Conservation (phyloP, 2,329 filamentous ascomycete species). For the Aspergillus spinulosporus region DNA sequence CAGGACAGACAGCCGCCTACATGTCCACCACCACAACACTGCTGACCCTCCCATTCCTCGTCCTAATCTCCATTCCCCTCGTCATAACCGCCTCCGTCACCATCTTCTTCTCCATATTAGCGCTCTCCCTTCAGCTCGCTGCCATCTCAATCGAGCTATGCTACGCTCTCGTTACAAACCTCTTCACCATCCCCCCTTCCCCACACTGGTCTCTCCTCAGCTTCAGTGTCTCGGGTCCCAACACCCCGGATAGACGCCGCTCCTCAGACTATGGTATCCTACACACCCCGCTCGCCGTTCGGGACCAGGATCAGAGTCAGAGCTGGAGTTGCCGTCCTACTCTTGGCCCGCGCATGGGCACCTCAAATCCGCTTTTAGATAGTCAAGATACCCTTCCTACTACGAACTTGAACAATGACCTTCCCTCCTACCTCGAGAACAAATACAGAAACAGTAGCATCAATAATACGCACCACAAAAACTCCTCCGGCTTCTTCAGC, state of each 20-base stretch:
- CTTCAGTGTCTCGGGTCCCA: constrained; percentile 32
- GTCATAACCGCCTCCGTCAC: constrained; percentile 64
- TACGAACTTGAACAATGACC: background rate
- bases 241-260: constrained; percentile 28
- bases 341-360: constrained; percentile 11
- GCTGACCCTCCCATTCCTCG: constrained; percentile 62
- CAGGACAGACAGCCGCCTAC: constrained; percentile 18
- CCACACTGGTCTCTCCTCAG: constrained; percentile 30
- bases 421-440: background rate
- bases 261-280: constrained; percentile 27
- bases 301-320: background rate
- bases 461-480: constrained; percentile 8
- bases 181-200: constrained; percentile 45
- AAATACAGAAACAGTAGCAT: constrained; percentile 21
- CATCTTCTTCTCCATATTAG: constrained; percentile 60
- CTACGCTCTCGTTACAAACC: constrained; percentile 58
- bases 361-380: constrained; percentile 6
- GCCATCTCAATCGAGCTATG: constrained; percentile 65
- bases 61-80: constrained; percentile 63
- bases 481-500: constrained; percentile 23
- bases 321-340: constrained; percentile 1
- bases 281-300: constrained; percentile 2
- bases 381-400: background rate
- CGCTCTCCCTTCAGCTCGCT: constrained; percentile 61
- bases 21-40: constrained; percentile 33